phyloP scores from a whole-genome alignment of 2,329 filamentous ascomycete species.

The Elsinoe australis region DNA sequence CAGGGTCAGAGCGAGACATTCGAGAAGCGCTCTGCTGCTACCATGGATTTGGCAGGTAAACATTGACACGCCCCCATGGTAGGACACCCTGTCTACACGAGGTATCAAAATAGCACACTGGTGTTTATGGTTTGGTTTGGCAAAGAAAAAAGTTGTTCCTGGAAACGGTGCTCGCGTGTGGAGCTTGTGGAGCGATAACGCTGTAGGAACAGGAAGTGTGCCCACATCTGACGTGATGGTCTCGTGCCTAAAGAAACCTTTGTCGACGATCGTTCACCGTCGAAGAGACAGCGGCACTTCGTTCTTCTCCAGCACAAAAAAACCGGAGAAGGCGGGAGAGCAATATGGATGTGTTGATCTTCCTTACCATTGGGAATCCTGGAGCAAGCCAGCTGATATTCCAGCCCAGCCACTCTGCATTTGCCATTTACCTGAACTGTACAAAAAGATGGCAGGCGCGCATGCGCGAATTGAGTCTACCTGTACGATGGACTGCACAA shows the following conservation, averaged over 20 bases:
- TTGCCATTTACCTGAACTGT: no score
- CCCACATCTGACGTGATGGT: constrained; percentile 15
- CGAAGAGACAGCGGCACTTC: not conserved
- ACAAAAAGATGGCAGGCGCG: not conserved
- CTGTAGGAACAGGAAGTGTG: constrained; percentile 12
- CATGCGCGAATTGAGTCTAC: not conserved
- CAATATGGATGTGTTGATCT: constrained; percentile 6
- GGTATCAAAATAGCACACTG: constrained; percentile 1
- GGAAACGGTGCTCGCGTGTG: not conserved
- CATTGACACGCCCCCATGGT: not conserved
- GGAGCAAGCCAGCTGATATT: not conserved
- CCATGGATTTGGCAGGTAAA: constrained; percentile 1
- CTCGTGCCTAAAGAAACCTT: constrained; percentile 2
- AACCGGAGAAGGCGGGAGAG: constrained; percentile 5
- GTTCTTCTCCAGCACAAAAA: not conserved
- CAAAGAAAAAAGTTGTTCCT: not conserved
- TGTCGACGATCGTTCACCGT: not conserved
- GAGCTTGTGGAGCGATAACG: not conserved
- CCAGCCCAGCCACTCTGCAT: not conserved
- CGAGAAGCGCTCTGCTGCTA: not conserved
- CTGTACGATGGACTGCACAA: not conserved
- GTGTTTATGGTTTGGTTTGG: not conserved
- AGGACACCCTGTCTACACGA: not conserved
- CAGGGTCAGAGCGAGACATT: constrained; percentile 5
- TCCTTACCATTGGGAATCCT: not conserved